Percentiles rank a stretch among this genome's conserved stretches.
These are phyloP conservation scores for Pythium biforme DNA, from an alignment of 352 stramenopile genomes.

Conservation along the genomic window DNA sequence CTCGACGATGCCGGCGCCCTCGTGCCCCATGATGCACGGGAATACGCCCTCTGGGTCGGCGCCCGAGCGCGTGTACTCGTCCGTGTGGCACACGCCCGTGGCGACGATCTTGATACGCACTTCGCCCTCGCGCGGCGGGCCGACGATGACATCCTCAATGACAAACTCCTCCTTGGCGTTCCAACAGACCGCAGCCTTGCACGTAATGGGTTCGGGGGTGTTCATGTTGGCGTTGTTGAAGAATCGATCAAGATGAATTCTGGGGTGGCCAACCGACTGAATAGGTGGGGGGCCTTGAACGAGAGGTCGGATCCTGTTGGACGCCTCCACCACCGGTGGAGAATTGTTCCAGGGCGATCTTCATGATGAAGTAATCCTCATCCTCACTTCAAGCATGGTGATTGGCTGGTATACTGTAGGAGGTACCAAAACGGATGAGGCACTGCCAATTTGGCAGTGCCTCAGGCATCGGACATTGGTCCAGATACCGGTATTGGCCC, in stretches of 20 bases:
- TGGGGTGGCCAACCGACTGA: not conserved
- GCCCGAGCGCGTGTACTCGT: slow-evolving; percentile 85
- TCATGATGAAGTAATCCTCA: slow-evolving; percentile 10
- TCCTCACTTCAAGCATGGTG: not conserved
- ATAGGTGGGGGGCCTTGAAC: not conserved
- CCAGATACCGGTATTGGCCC: no score
- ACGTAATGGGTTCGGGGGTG: slow-evolving; percentile 73
- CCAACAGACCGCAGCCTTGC: slow-evolving; percentile 89
- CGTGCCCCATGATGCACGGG: slow-evolving; percentile 87
- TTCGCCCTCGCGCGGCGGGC: slow-evolving; percentile 56
- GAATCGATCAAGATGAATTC: not conserved
- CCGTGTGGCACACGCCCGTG: slow-evolving; percentile 85
- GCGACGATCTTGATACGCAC: slow-evolving; percentile 85
- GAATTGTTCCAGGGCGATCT: slow-evolving; percentile 9
- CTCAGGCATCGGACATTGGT: no score
- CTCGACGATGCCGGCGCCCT: slow-evolving; percentile 82
- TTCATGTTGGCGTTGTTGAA: slow-evolving; percentile 38
- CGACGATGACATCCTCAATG: slow-evolving; percentile 81
- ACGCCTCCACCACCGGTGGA: not conserved
- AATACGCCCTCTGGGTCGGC: slow-evolving; percentile 80
- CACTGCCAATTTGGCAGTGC: no score
- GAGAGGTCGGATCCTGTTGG: not conserved
- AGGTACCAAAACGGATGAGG: no score
- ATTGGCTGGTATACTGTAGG: no score
- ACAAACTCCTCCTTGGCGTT: slow-evolving; percentile 83